phyloP scores from a whole-genome alignment of 1,139 yeast genomes.

The Yamadazyma kanchanaburiensis region DNA sequence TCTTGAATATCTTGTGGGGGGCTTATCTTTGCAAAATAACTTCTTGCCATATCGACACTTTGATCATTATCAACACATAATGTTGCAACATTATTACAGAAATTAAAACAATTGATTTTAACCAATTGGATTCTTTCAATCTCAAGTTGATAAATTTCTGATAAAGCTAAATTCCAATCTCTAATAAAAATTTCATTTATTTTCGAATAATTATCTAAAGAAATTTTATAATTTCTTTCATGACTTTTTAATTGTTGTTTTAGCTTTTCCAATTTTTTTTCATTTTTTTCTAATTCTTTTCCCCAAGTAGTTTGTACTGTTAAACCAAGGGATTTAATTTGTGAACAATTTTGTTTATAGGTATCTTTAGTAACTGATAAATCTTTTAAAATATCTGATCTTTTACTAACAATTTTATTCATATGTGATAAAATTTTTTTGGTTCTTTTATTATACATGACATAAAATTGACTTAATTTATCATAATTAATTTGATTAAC shows the following conservation, averaged over 20 bases:
- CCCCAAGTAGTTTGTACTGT: constrained; percentile 76
- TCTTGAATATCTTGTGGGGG: constrained; percentile 56
- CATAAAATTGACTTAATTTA: constrained; percentile 28
- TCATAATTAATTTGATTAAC: constrained; percentile 33
- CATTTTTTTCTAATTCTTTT: constrained; percentile 66
- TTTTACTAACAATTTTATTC: constrained; percentile 27
- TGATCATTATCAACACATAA: constrained; percentile 79
- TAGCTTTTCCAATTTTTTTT: constrained; percentile 58
- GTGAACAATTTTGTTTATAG: constrained; percentile 58
- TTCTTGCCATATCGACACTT: constrained; percentile 66
- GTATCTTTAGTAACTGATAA: constrained; percentile 46
- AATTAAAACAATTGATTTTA: constrained; percentile 79
- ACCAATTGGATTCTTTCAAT: constrained; percentile 72
- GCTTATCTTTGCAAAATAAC: constrained; percentile 65
- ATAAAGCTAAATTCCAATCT: constrained; percentile 76
- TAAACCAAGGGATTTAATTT: constrained; percentile 56
- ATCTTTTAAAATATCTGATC: constrained; percentile 26
- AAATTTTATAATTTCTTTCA: constrained; percentile 57
- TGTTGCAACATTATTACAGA: constrained; percentile 71
- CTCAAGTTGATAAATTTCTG: constrained; percentile 72
- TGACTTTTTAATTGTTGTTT: constrained; percentile 45
- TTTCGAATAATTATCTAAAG: constrained; percentile 59
- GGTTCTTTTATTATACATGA: constrained; percentile 28
- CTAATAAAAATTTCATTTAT: constrained; percentile 69
- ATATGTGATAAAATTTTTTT: constrained; percentile 35